These are phyloP conservation scores for Pythium volutum DNA, from an alignment of 352 stramenopile species.

Conservation along the genomic window DNA sequence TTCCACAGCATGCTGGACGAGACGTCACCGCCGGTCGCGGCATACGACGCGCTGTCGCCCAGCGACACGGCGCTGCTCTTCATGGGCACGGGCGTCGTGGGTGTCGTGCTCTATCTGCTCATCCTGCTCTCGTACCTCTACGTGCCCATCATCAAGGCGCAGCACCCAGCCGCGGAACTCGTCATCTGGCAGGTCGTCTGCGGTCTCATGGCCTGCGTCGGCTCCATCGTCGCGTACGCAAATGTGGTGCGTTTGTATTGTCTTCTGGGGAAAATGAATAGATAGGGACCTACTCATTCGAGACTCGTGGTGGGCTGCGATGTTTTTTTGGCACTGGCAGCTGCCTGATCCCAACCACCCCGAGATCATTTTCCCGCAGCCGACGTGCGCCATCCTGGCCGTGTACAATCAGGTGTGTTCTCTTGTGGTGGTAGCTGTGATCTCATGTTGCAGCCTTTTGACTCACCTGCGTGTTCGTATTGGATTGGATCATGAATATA, in stretches of 20 bases:
- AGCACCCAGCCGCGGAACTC: slow-evolving; percentile 72
- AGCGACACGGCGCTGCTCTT: slow-evolving; percentile 50
- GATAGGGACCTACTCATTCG: too few relatives aligned
- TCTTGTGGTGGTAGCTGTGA: not conserved
- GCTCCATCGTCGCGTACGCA: slow-evolving; percentile 59
- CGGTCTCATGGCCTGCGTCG: slow-evolving; percentile 51
- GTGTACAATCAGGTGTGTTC: slow-evolving; percentile 65
- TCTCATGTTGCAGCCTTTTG: not conserved
- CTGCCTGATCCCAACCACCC: slow-evolving; percentile 2
- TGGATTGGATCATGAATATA: slow-evolving; percentile 13
- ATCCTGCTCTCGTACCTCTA: slow-evolving; percentile 69
- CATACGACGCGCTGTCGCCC: slow-evolving; percentile 60
- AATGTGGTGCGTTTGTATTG: slow-evolving; percentile 34
- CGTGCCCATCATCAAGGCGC: slow-evolving; percentile 71
- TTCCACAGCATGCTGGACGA: slow-evolving; percentile 10
- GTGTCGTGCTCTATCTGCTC: slow-evolving; percentile 54
- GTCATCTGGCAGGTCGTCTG: slow-evolving; percentile 79
- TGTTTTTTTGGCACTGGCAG: not conserved
- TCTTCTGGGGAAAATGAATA: too few relatives aligned
- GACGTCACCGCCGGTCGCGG: not conserved
- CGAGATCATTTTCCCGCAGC: not conserved
- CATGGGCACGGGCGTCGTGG: slow-evolving; percentile 57
- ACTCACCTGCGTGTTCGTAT: not conserved
- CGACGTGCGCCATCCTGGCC: slow-evolving; percentile 46
- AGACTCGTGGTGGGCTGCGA: too few relatives aligned